Conservation (phyloP, 2,329 filamentous ascomycete genomes). For the Hymenoscyphus linearis region DNA sequence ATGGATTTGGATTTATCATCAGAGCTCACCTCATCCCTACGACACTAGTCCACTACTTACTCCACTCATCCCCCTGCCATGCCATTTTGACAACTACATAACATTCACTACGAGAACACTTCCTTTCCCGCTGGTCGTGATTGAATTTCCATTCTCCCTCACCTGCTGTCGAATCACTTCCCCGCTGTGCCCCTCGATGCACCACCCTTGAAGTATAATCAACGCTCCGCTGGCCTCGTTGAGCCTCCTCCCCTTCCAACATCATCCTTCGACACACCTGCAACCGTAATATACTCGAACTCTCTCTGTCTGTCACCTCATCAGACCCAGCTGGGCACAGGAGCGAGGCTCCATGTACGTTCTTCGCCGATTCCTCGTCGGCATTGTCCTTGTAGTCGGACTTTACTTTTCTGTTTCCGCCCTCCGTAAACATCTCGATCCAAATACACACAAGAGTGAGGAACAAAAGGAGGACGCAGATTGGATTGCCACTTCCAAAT, state of each 20-base stretch:
- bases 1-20: background rate
- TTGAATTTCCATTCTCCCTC: background rate
- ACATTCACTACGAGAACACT: background rate
- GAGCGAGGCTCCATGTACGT: slow-evolving; percentile 18
- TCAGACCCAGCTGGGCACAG: background rate
- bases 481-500: slow-evolving; percentile 68
- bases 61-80: background rate
- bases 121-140: background rate
- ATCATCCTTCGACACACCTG: background rate
- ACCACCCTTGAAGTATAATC: background rate
- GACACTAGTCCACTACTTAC: too few relatives aligned
- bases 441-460: slow-evolving; percentile 46
- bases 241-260: background rate
- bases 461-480: slow-evolving; percentile 56
- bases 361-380: slow-evolving; percentile 26
- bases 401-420: slow-evolving; percentile 41
- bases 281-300: background rate
- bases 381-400: slow-evolving; percentile 40
- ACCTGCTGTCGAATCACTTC: background rate
- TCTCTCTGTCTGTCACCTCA: background rate
- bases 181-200: background rate
- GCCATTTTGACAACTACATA: background rate
- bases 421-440: slow-evolving; percentile 53
- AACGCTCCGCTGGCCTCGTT: background rate
- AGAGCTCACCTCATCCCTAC: background rate